Evolutionary conservation across 2,329 filamentous ascomycete genomes (phyloP).

Genomic region (Trichoderma koningii): DNA sequence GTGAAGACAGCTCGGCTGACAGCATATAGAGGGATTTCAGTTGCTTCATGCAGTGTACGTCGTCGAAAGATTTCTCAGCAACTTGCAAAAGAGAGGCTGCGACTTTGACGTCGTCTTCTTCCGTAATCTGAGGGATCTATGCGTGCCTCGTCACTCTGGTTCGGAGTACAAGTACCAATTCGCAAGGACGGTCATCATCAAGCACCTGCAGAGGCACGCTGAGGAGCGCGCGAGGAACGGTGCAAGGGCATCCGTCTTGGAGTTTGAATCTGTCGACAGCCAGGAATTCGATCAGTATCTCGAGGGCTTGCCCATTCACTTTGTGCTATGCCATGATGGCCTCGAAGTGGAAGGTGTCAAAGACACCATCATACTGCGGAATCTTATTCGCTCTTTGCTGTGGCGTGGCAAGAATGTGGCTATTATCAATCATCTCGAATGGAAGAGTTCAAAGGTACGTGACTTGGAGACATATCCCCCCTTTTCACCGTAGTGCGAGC

Average conservation of each 20-base stretch:
- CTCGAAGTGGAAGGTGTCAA: conserved; percentile 31
- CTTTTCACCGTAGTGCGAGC: neutral
- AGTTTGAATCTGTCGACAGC: conserved; percentile 52
- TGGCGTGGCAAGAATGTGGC: conserved; percentile 41
- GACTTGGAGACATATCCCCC: neutral
- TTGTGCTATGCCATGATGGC: conserved; percentile 70
- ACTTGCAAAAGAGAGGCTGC: conserved; percentile 64
- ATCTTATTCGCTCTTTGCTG: conserved; percentile 58
- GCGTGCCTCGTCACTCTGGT: conserved; percentile 48
- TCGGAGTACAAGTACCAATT: conserved; percentile 57
- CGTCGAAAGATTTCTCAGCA: conserved; percentile 65
- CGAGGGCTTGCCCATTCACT: conserved; percentile 57
- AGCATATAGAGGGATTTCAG: conserved; percentile 60
- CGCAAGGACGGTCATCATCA: conserved; percentile 63
- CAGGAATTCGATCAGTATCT: conserved; percentile 59
- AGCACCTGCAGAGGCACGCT: conserved; percentile 53
- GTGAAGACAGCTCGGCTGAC: neutral
- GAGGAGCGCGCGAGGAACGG: conserved; percentile 27
- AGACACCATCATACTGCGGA: conserved; percentile 23
- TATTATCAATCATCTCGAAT: conserved; percentile 19
- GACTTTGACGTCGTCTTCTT: conserved; percentile 74
- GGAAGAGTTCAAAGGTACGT: conserved; percentile 27
- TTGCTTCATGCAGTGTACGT: conserved; percentile 70
- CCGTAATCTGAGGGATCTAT: conserved; percentile 55
- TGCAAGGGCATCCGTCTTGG: conserved; percentile 36